These are phyloP conservation scores for Actinomortierella ambigua DNA, from an alignment of 371 early-diverging fungal genomes.

Conservation along the genomic window DNA sequence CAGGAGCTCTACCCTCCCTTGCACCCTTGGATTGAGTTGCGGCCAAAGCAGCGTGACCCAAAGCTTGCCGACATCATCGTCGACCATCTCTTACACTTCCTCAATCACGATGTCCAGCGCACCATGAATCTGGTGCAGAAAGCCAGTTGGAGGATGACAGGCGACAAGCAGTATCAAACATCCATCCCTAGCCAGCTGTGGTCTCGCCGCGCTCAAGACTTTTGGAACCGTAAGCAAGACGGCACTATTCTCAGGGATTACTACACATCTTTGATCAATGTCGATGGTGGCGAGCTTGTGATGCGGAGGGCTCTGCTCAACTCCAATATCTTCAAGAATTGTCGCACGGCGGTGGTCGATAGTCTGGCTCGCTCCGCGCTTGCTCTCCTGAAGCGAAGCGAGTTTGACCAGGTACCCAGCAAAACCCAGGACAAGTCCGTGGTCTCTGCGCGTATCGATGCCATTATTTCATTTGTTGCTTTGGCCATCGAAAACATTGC, in stretches of 20 bases:
- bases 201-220: slow-evolving; percentile 1
- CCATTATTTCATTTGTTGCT: slow-evolving; percentile 17
- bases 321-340: slow-evolving; percentile 9
- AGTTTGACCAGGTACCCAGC: slow-evolving; percentile 5
- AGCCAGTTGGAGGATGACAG: slow-evolving; percentile 12
- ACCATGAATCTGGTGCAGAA: slow-evolving; percentile 22
- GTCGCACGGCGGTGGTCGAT: slow-evolving; percentile 25
- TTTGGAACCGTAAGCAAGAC: slow-evolving; percentile 9
- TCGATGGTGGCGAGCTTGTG: slow-evolving; percentile 22
- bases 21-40: slow-evolving; percentile 14
- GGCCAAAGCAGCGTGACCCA: slow-evolving; percentile 17
- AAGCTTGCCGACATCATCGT: slow-evolving; percentile 19
- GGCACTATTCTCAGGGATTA: slow-evolving; percentile 17
- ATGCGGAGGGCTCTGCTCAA: slow-evolving; percentile 2
- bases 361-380: slow-evolving; percentile 16
- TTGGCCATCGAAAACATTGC: slow-evolving; percentile 16
- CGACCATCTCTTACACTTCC: slow-evolving; percentile 13
- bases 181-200: slow-evolving; percentile 12
- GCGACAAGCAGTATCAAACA: neutral
- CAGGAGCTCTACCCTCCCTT: slow-evolving; percentile 34
- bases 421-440: neutral
- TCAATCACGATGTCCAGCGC: slow-evolving; percentile 23
- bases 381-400: neutral
- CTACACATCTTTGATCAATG: slow-evolving; percentile 14
- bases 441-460: neutral